Base-by-base conservation (phyloP, 164 flowering plant species). In the Piper longum region DNA sequence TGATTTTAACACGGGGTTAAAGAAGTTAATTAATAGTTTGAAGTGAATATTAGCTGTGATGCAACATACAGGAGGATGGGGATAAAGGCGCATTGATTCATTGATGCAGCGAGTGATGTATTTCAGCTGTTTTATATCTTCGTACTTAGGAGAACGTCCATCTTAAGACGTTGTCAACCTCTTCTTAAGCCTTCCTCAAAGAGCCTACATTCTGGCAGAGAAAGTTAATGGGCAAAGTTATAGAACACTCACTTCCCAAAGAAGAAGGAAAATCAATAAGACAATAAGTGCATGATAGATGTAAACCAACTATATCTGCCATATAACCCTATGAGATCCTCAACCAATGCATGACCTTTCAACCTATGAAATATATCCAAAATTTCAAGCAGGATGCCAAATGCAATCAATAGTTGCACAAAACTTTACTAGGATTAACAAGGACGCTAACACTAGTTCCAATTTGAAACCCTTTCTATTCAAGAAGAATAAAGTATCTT, bases 31-130 rank as follows among this genome's bases (percentile, higher is more conserved):
- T 41, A 57, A 64, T 48, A 56, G n/a, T 6, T 12, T 59, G 62
- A 39, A 36, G 48, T 12, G 12, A 48, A 48, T 14, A 48, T 9
- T 48, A 48, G 52, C 14, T 9, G 14, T 48, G 14, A 8, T 62
- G 72, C 63, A 67, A 80, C 89, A 61, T 78, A 93, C 98, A 67
- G 98, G 98, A 67, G 98, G 98, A 81, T 93, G 98, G 57, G 98
- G 97, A 62, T 86, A 93, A 4, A 89, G 83, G 48, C 96, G 93
- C 81, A 93, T 54, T 14, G 96, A 93, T 76, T 89, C 98, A 66
- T 69, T 83, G 70, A 93, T 85, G 78, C 96, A 89, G n/a, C 95
- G 87, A 4, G 83, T 85, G 67, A 88, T 52, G 68, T 77, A 93
- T 71, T 89, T 89, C 41, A 93, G 84, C 57, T 85, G 76, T 75